Evolutionary conservation across 78 protist genomes (phyloP).

Genomic region (Dictyostelium purpureum): DNA sequence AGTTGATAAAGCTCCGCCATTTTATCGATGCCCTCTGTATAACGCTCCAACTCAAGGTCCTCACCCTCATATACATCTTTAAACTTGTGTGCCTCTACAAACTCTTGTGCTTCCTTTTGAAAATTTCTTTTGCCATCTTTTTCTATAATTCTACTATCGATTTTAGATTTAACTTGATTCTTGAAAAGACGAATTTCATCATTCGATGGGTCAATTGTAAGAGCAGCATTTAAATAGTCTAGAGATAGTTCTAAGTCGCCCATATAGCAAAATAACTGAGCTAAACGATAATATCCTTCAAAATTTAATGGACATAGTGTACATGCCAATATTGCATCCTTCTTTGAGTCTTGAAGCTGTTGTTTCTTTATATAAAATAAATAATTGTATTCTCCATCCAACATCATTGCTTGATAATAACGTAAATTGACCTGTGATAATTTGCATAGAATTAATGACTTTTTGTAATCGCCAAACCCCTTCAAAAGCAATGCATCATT

Average conservation of each 20-base stretch:
- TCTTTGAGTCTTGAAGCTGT: background rate
- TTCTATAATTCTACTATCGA: background rate
- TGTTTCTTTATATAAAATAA: conserved; percentile 4
- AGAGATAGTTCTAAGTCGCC: background rate
- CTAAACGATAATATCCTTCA: background rate
- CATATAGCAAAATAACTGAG: background rate
- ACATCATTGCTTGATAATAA: conserved; percentile 1
- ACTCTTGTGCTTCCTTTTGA: background rate
- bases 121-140: background rate
- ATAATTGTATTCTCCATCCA: background rate
- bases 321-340: background rate
- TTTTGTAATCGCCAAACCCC: background rate
- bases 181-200: background rate
- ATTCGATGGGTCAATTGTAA: background rate
- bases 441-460: background rate
- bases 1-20: background rate
- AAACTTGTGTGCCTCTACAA: background rate
- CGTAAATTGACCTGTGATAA: background rate
- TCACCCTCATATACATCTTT: background rate
- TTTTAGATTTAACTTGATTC: background rate
- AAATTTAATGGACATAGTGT: background rate
- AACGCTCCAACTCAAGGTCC: background rate
- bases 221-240: background rate
- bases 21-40: background rate
- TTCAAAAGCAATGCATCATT: background rate